Conservation (phyloP, 192 early-diverging fungal genomes). For the Funneliformis mosseae region DNA sequence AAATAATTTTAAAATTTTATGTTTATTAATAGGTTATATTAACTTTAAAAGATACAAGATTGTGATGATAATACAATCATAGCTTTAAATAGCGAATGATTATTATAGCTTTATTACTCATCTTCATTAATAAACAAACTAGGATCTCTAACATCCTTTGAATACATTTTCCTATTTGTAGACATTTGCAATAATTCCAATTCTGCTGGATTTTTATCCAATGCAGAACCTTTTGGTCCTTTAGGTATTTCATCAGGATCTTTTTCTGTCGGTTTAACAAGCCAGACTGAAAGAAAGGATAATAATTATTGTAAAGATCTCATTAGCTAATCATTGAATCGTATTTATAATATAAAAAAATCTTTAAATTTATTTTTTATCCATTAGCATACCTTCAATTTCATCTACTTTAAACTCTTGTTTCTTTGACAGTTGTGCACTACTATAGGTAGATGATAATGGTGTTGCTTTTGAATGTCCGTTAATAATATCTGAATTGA, state of each 20-base stretch:
- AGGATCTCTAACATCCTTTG: conserved; percentile 57
- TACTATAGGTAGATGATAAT: conserved; percentile 65
- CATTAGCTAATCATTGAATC: no score
- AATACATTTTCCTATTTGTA: conserved; percentile 68
- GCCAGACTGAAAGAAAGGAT: conserved; percentile 55
- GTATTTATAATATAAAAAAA: neutral
- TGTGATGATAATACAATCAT: no score
- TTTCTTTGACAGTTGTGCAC: conserved; percentile 52
- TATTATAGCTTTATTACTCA: no score
- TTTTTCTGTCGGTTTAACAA: conserved; percentile 55
- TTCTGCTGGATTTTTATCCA: conserved; percentile 65
- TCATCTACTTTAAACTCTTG: conserved; percentile 65
- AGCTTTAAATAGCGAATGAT: no score
- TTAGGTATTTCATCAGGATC: conserved; percentile 49
- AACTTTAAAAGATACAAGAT: no score
- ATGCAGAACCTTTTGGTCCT: conserved; percentile 51
- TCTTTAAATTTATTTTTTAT: neutral
- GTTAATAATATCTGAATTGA: conserved; percentile 58
- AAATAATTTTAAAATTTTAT: no score
- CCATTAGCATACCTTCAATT: conserved; percentile 57
- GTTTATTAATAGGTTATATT: no score
- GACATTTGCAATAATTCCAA: conserved; percentile 76
- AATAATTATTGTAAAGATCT: neutral
- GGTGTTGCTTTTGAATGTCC: conserved; percentile 65
- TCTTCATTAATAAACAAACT: conserved; percentile 14